phyloP scores from a whole-genome alignment of 306 rosid genomes.

The Cicer chorassanicum region DNA sequence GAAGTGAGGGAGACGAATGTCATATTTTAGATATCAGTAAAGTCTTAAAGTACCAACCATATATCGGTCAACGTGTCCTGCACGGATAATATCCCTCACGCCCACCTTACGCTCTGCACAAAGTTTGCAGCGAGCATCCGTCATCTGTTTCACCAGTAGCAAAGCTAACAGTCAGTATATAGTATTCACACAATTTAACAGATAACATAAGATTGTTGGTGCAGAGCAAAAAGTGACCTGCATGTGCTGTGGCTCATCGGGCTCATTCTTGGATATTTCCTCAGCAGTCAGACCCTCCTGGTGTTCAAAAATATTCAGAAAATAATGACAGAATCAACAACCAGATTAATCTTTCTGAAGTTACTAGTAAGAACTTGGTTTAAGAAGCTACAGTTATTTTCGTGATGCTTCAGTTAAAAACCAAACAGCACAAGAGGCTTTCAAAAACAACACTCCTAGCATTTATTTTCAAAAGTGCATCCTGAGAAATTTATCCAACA shows the following conservation, averaged over 20 bases:
- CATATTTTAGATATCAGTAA: constrained; percentile 4
- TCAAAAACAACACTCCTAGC: neutral
- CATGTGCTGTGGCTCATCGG: constrained; percentile 72
- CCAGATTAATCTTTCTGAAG: constrained; percentile 15
- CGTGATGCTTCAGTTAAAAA: constrained; percentile 6
- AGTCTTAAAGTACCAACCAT: constrained; percentile 56
- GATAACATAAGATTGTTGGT: constrained; percentile 2
- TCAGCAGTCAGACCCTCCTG: constrained; percentile 92
- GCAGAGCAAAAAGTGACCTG: constrained; percentile 63
- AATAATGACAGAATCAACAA: constrained; percentile 27
- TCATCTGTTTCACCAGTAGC: constrained; percentile 63
- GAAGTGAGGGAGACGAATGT: constrained; percentile 18
- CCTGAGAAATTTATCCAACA: neutral
- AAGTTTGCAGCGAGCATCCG: constrained; percentile 75
- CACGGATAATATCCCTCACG: constrained; percentile 79
- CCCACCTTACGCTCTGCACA: constrained; percentile 75
- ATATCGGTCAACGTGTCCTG: constrained; percentile 85
- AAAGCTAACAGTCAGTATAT: constrained; percentile 36
- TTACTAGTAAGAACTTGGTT: constrained; percentile 30
- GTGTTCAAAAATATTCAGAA: constrained; percentile 41
- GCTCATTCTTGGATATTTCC: constrained; percentile 71
- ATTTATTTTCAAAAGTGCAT: neutral
- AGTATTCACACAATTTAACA: constrained; percentile 32
- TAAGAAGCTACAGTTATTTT: neutral
- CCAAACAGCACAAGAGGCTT: constrained; percentile 10